Evolutionary conservation across 2,329 filamentous ascomycete genomes (phyloP).

Genomic region (Clonostachys rosea): DNA sequence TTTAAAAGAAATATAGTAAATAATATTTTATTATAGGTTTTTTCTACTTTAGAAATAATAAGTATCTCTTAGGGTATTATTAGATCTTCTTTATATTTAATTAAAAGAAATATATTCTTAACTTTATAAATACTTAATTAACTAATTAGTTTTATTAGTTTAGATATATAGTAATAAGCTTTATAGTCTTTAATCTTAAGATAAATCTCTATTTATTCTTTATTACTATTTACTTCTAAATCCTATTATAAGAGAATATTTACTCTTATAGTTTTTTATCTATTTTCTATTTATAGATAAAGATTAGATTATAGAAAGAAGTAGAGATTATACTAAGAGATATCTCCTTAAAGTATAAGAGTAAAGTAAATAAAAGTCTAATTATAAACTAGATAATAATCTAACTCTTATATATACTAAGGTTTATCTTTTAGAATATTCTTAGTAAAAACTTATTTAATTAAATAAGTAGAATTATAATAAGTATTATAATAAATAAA

Average conservation of each 20-base stretch:
- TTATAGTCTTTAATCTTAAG: not conserved
- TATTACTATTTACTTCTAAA: no score
- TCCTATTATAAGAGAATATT: no score
- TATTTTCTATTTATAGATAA: no score
- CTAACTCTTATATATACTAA: no score
- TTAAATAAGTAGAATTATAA: not conserved
- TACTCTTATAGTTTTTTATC: no score
- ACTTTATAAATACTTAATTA: no score
- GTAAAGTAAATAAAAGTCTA: not conserved
- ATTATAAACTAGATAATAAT: no score
- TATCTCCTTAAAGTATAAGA: not conserved
- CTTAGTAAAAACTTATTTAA: not conserved
- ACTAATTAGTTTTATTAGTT: not conserved
- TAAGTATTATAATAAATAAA: constrained; percentile 1
- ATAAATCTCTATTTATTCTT: not conserved
- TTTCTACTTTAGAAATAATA: no score
- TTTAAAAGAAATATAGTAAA: no score
- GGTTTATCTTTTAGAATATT: not conserved
- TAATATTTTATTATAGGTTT: no score
- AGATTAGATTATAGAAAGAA: not conserved
- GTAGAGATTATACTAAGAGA: no score
- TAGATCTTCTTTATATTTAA: not conserved
- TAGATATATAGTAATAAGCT: not conserved
- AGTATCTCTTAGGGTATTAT: not conserved
- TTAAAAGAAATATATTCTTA: no score